Percentiles rank a stretch among this genome's conserved stretches.
These are phyloP conservation scores for Ammopiptanthus mongolicus DNA, from an alignment of 306 rosid species.

Conservation along the genomic window DNA sequence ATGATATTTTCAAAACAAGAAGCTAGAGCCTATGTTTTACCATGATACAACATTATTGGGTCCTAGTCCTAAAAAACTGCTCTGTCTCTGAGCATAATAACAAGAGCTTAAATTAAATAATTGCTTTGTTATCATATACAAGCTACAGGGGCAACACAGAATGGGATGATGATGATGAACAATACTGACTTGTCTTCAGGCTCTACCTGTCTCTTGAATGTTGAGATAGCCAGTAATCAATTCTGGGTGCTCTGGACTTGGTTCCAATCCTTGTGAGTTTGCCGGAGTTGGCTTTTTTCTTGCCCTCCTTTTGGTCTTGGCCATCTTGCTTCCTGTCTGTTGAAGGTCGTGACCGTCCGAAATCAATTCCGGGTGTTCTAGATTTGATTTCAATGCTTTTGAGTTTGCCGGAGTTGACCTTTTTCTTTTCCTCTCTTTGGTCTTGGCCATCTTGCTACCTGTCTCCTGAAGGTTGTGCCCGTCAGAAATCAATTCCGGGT, in stretches of 20 bases:
- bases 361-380: too few relatives aligned
- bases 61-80: slow-evolving; percentile 28
- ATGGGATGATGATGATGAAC: slow-evolving; percentile 9
- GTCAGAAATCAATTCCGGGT: not conserved
- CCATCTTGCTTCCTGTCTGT: slow-evolving; percentile 61
- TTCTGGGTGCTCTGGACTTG: not conserved
- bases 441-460: slow-evolving; percentile 56
- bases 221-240: not conserved
- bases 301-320: slow-evolving; percentile 24
- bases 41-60: slow-evolving; percentile 3
- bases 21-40: slow-evolving; percentile 22
- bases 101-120: slow-evolving; percentile 12
- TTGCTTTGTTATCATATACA: slow-evolving; percentile 19
- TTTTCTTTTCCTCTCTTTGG: slow-evolving; percentile 15
- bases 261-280: not conserved
- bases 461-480: not conserved
- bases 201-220: not conserved
- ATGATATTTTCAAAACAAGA: not conserved
- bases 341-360: not conserved
- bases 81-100: slow-evolving; percentile 19
- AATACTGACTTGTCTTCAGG: slow-evolving; percentile 18
- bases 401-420: too few relatives aligned
- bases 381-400: too few relatives aligned
- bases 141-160: slow-evolving; percentile 20
- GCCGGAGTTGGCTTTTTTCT: too few relatives aligned